Percentiles rank a stretch among this genome's conserved stretches.
Conservation (phyloP, 202 grass and related monocot genomes). For the Tripidium arundinaceum region DNA sequence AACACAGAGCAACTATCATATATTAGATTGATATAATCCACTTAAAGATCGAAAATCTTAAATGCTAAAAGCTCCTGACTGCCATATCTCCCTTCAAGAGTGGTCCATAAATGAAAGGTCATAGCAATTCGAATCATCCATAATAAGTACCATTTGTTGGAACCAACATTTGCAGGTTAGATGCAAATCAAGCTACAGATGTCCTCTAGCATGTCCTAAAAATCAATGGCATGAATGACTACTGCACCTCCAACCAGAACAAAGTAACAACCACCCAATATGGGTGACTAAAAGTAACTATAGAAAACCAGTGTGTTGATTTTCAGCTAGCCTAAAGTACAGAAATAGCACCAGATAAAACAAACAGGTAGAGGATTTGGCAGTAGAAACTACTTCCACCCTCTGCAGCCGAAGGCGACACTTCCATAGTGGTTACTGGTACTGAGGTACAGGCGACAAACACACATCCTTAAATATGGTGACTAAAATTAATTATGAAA, state of each 20-base stretch:
- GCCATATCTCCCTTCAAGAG: not conserved
- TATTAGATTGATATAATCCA: not conserved
- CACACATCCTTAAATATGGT: not conserved
- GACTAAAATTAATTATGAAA: not conserved
- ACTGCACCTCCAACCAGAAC: not conserved
- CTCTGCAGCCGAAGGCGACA: not conserved
- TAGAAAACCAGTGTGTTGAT: not conserved
- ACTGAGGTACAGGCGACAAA: not conserved
- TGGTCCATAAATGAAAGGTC: not conserved
- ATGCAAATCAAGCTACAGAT: conserved; percentile 5
- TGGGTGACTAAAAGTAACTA: conserved; percentile 2
- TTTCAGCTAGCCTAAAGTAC: not conserved
- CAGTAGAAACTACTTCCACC: not conserved
- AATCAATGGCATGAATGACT: not conserved
- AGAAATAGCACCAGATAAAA: not conserved
- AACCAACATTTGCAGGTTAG: conserved; percentile 1
- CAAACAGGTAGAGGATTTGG: conserved; percentile 6
- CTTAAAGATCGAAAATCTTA: not conserved
- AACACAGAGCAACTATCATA: not conserved
- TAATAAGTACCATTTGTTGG: not conserved
- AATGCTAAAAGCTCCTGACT: not conserved
- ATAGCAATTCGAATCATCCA: not conserved
- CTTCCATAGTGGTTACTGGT: not conserved
- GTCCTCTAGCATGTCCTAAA: not conserved
- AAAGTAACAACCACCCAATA: not conserved